phyloP scores from a whole-genome alignment of 257 asterid genomes.

The Solanum raphanifolium region DNA sequence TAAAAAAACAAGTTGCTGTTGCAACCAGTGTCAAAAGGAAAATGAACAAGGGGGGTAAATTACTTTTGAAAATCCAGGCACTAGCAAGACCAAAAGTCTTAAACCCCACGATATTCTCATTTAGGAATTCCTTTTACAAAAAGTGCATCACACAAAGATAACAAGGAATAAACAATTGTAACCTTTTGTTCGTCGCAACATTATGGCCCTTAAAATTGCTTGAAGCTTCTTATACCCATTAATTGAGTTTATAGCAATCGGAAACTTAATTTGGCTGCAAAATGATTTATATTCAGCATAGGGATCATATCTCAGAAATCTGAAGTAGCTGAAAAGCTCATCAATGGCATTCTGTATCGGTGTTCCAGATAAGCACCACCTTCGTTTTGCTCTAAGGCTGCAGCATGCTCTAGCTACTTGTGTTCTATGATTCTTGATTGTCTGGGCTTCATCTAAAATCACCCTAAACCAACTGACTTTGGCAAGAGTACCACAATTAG shows the following conservation, averaged over 20 bases:
- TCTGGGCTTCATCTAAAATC: conserved; percentile 93
- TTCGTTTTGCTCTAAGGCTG: conserved; percentile 90
- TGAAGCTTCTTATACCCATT: conserved; percentile 87
- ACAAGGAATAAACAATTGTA: neutral
- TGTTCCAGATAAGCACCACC: conserved; percentile 99
- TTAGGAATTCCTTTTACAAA: neutral
- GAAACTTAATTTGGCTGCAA: conserved; percentile 47
- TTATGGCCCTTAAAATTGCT: conserved; percentile 60
- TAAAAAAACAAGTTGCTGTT: neutral
- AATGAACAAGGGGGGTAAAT: neutral
- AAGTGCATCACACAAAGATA: neutral
- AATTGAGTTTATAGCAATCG: conserved; percentile 59
- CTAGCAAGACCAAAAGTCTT: neutral
- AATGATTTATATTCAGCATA: conserved; percentile 69
- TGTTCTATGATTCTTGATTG: conserved; percentile 92
- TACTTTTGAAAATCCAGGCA: neutral
- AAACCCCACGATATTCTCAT: neutral
- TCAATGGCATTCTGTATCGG: conserved; percentile 95
- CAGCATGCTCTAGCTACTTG: conserved; percentile 98
- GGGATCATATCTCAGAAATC: conserved; percentile 93
- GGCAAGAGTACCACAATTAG: conserved; percentile 68
- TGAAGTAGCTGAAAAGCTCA: conserved; percentile 92
- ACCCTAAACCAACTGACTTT: conserved; percentile 95
- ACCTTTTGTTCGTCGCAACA: conserved; percentile 99
- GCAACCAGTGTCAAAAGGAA: neutral